phyloP scores from a whole-genome alignment of 129 eudicot species.

The sunflower (Helianthus annuus) region HanXRQr2.0-SUNRISE NC_035448.2:9582425-9582924 shows the following conservation, averaged over 20 bases:
- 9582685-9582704: constrained; percentile 83
- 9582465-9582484: constrained; percentile 87
- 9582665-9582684: constrained; percentile 96
- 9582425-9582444: constrained; percentile 98
- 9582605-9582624: constrained; percentile 97
- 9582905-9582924: too few relatives aligned
- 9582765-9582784: constrained; percentile 44
- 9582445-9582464: constrained; percentile 96
- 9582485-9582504: constrained; percentile 89
- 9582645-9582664: constrained; percentile 89
- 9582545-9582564: constrained; percentile 66
- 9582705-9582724: constrained; percentile 58
- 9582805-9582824: not conserved
- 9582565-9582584: constrained; percentile 87
- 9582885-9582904: constrained; percentile 1
- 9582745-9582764: constrained; percentile 19
- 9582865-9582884: not conserved
- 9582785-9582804: constrained; percentile 69
- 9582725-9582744: constrained; percentile 63
- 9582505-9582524: constrained; percentile 84
- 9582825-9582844: not conserved
- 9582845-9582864: not conserved
- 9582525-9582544: constrained; percentile 77
- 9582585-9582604: constrained; percentile 92
- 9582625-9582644: constrained; percentile 98